Evolutionary conservation across 2,329 filamentous ascomycete species (phyloP).

Genomic region (Arthrobotrys musiformis): DNA sequence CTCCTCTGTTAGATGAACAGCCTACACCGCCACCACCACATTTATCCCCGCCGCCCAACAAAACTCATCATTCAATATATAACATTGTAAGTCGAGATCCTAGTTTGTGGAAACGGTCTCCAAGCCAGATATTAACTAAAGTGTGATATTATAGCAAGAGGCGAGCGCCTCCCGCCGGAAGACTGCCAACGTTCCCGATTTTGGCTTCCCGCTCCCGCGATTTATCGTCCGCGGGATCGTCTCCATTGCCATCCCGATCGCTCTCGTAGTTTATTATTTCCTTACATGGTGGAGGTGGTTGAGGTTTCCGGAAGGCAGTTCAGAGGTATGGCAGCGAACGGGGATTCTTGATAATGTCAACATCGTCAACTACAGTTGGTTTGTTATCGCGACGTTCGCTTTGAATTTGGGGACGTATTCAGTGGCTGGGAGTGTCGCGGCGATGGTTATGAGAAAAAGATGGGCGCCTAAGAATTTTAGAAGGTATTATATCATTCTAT

Average conservation of each 20-base stretch:
- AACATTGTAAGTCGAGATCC: slow-evolving; percentile 9
- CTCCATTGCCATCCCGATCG: slow-evolving; percentile 20
- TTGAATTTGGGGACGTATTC: slow-evolving; percentile 40
- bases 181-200: slow-evolving; percentile 38
- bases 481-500: slow-evolving; percentile 1
- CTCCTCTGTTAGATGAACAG: slow-evolving; percentile 31
- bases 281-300: slow-evolving; percentile 44
- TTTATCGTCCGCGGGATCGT: slow-evolving; percentile 33
- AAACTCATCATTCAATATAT: background rate
- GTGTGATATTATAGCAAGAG: background rate
- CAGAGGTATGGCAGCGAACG: slow-evolving; percentile 34
- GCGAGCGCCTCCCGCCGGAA: slow-evolving; percentile 9
- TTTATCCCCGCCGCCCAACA: background rate
- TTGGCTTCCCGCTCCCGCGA: slow-evolving; percentile 29
- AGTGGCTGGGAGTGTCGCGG: slow-evolving; percentile 30
- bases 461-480: slow-evolving; percentile 42
- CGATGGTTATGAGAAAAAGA: slow-evolving; percentile 45
- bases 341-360: slow-evolving; percentile 44
- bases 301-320: slow-evolving; percentile 33
- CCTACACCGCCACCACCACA: background rate
- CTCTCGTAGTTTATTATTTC: slow-evolving; percentile 43
- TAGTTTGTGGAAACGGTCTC: background rate
- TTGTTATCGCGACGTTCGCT: slow-evolving; percentile 46
- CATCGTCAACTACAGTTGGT: slow-evolving; percentile 53
- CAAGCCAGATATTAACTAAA: too few relatives aligned